Percentiles rank a stretch among this genome's conserved stretches.
phyloP scores from a whole-genome alignment of 768 basidiomycete genomes.

The Trametes cinnabarina region DNA sequence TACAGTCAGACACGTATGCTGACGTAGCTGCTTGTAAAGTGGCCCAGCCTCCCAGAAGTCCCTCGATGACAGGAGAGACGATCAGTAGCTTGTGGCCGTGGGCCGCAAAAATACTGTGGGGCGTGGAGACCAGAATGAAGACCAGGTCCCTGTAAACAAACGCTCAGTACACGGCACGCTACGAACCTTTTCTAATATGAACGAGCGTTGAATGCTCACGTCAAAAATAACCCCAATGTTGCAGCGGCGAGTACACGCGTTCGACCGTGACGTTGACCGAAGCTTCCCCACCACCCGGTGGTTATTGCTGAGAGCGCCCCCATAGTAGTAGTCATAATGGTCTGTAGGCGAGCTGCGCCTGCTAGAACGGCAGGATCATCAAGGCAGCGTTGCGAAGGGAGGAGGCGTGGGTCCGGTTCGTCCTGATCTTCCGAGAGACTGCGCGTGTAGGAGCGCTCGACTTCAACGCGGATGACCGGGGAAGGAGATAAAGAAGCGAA shows the following conservation, averaged over 20 bases:
- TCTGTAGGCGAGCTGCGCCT: constrained; percentile 71
- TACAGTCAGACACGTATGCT: constrained; percentile 74
- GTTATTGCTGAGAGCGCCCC: constrained; percentile 77
- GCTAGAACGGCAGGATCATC: constrained; percentile 60
- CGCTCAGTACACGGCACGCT: constrained; percentile 29
- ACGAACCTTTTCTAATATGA: too few species aligned
- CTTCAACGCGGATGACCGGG: not conserved
- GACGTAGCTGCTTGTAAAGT: constrained; percentile 60
- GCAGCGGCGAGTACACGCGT: constrained; percentile 69
- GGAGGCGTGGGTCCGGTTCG: constrained; percentile 39
- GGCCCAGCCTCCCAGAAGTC: constrained; percentile 77
- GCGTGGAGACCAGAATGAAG: constrained; percentile 75
- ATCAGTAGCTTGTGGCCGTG: constrained; percentile 76
- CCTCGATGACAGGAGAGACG: constrained; percentile 76
- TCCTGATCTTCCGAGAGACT: constrained; percentile 20
- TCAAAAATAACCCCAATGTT: constrained; percentile 66
- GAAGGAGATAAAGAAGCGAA: not conserved
- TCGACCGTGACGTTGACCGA: constrained; percentile 74
- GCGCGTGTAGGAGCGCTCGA: not conserved
- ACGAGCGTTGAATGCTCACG: constrained; percentile 46
- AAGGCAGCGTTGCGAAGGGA: constrained; percentile 40
- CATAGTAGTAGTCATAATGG: constrained; percentile 73
- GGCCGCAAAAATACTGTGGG: constrained; percentile 52
- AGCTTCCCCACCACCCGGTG: constrained; percentile 84
- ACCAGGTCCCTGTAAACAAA: constrained; percentile 58